Percentiles rank a stretch among this genome's conserved stretches.
phyloP scores from a whole-genome alignment of 2,329 filamentous ascomycete species.

The Sclerotiophoma versabilis region DNA sequence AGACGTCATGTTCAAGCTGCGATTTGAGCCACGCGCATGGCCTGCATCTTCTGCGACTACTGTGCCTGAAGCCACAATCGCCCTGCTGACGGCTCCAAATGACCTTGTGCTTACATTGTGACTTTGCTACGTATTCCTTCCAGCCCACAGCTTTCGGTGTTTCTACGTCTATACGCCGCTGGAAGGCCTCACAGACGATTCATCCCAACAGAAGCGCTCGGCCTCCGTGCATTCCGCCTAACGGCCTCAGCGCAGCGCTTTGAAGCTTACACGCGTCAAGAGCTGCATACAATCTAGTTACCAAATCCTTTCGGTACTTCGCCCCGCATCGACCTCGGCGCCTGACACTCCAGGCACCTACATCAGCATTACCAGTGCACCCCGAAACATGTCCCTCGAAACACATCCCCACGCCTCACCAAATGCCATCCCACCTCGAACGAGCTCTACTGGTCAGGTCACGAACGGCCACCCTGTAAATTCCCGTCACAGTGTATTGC shows the following conservation, averaged over 20 bases:
- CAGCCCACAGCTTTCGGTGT: background rate
- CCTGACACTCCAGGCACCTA: slow-evolving; percentile 12
- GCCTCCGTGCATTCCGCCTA: slow-evolving; percentile 11
- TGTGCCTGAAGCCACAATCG: slow-evolving; percentile 3
- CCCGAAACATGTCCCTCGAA: slow-evolving; percentile 12
- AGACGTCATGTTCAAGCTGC: slow-evolving; percentile 17
- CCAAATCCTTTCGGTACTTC: slow-evolving; percentile 1
- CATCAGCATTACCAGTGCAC: slow-evolving; percentile 17
- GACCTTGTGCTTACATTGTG: background rate
- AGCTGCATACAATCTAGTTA: slow-evolving; percentile 12
- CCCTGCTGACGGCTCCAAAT: slow-evolving; percentile 1
- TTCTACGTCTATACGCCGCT: background rate
- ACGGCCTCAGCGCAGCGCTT: slow-evolving; percentile 12
- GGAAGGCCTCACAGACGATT: background rate
- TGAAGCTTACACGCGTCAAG: slow-evolving; percentile 14
- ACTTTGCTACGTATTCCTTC: background rate
- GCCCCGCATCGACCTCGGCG: slow-evolving; percentile 18
- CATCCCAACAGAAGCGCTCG: slow-evolving; percentile 13
- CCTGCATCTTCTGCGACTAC: background rate
- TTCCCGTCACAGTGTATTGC: slow-evolving; percentile 41
- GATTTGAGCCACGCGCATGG: slow-evolving; percentile 8
- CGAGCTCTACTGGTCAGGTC: slow-evolving; percentile 46
- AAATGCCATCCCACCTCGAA: slow-evolving; percentile 51
- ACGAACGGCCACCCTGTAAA: slow-evolving; percentile 36
- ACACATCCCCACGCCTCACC: slow-evolving; percentile 46